Conservation (phyloP, 768 basidiomycete species). For the Pluteus cervinus region DNA sequence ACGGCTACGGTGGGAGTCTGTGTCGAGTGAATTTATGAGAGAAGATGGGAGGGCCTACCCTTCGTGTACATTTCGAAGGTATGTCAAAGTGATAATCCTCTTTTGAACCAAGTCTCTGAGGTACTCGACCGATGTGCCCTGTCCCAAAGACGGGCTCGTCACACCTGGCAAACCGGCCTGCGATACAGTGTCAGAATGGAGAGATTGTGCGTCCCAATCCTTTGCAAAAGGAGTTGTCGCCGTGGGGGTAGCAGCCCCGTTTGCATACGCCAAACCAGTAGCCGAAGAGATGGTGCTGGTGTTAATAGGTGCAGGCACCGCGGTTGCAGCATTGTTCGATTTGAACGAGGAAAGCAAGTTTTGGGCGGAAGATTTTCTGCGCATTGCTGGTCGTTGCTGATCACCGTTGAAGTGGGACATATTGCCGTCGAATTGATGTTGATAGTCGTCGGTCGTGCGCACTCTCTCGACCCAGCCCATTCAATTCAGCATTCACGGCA, state of each 20-base stretch:
- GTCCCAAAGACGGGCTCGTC: slow-evolving; percentile 40
- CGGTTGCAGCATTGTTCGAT: slow-evolving; percentile 20
- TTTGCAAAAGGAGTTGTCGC: slow-evolving; percentile 35
- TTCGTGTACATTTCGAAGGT: slow-evolving; percentile 80
- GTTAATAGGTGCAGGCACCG: slow-evolving; percentile 27
- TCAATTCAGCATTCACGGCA: too few species aligned
- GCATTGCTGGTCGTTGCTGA: slow-evolving; percentile 53
- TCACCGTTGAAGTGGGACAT: slow-evolving; percentile 36
- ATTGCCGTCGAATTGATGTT: not conserved
- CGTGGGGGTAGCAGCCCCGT: slow-evolving; percentile 36
- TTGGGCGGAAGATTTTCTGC: slow-evolving; percentile 82
- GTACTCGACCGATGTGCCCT: slow-evolving; percentile 73
- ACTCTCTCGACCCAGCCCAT: too few species aligned
- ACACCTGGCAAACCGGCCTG: slow-evolving; percentile 28
- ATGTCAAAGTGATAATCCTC: slow-evolving; percentile 79
- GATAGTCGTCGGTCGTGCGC: slow-evolving; percentile 1
- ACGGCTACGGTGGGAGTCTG: slow-evolving; percentile 37
- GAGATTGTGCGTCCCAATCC: slow-evolving; percentile 72
- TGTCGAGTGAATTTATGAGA: slow-evolving; percentile 3
- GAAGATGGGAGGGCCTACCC: slow-evolving; percentile 47
- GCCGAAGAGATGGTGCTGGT: slow-evolving; percentile 26
- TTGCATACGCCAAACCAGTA: slow-evolving; percentile 30
- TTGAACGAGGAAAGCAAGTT: slow-evolving; percentile 80
- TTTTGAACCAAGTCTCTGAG: slow-evolving; percentile 78
- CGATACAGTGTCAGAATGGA: slow-evolving; percentile 41